These are phyloP conservation scores for Schwanniomyces pseudopolymorphus DNA, from an alignment of 805 yeast genomes.

Conservation along the genomic window DNA sequence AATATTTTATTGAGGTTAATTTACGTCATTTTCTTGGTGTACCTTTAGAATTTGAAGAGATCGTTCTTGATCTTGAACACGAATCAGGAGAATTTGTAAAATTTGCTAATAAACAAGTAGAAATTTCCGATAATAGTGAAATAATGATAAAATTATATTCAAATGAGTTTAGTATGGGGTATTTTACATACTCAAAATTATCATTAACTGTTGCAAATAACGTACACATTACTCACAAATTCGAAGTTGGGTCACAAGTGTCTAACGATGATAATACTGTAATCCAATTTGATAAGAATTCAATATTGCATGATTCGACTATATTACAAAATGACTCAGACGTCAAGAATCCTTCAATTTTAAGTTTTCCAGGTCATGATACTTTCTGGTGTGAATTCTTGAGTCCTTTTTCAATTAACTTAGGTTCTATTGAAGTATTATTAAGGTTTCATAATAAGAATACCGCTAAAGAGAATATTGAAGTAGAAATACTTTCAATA, in stretches of 20 bases:
- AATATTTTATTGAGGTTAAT: conserved; percentile 34
- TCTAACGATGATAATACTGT: conserved; percentile 4
- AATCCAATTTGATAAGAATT: conserved; percentile 3
- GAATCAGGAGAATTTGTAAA: conserved; percentile 8
- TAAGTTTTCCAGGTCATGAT: conserved; percentile 14
- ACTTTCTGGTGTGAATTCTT: conserved; percentile 28
- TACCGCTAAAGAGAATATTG: conserved; percentile 29
- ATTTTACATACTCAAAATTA: conserved; percentile 22
- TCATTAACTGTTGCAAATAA: conserved; percentile 15
- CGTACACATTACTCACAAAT: conserved; percentile 14
- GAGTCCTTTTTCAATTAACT: conserved; percentile 22
- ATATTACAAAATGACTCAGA: not conserved
- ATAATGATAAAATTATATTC: conserved; percentile 20
- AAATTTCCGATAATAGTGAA: conserved; percentile 4
- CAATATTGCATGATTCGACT: conserved; percentile 9
- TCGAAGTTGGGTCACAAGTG: not conserved
- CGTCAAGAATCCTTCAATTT: not conserved
- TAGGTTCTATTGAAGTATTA: conserved; percentile 26
- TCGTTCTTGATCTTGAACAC: conserved; percentile 20
- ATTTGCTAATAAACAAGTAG: conserved; percentile 10
- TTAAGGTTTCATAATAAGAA: conserved; percentile 27
- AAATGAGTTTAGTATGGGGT: conserved; percentile 31
- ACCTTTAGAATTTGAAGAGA: conserved; percentile 17
- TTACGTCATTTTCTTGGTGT: conserved; percentile 30
- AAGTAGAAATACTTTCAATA: conserved; percentile 11